Base-by-base conservation (phyloP, 106 monocot species). In the Acorus calamus region DNA sequence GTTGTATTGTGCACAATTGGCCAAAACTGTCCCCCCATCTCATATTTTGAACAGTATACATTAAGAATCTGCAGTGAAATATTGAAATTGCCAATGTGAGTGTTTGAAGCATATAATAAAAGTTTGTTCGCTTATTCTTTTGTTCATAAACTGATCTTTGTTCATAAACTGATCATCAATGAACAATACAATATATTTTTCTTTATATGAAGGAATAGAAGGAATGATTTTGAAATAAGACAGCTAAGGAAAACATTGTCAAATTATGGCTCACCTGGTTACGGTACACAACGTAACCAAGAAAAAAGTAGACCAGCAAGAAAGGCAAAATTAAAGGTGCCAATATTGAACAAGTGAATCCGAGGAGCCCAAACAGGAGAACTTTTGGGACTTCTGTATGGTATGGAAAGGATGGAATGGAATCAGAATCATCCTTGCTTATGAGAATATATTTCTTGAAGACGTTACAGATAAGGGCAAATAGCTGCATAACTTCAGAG, bases 291-390 rank as follows among this genome's bases (percentile, higher is more conserved):
- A 91, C 76, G 66, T 80, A 91, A 7, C 82, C 84, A 70, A 96
- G 87, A 42, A 84, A 79, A 69, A 88, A 96, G 70, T 96, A 96
- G 14, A 85, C 79, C 46, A 96, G 76, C 74, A 96, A 73, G 72
- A 91, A 96, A 43, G 96, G 96, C 51, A 96, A 62, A 55, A 96
- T 96, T 45, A 96, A 57, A 73, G 96, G 96, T 70, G 96, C 96
- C 69, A 96, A 51, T 74, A 96, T 71, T 14, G 91, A 78, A 63
- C 87, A 96, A 4, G 90, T 96, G 74, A 96, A 88, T 41, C 96
- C 96, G 69, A 96, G 78, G n/a, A 96, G 70, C 47, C 87, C 90
- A 57, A 96, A 75, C 9, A 96, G 59, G 28, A 96, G 83, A 70
- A 96, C 74, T 69, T 74, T 87, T 67, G 96, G 96, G 60, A 96